Percentiles rank a stretch among this genome's conserved stretches.
Conservation (phyloP, 345 rosid species). For the Kernera saxatilis region DNA sequence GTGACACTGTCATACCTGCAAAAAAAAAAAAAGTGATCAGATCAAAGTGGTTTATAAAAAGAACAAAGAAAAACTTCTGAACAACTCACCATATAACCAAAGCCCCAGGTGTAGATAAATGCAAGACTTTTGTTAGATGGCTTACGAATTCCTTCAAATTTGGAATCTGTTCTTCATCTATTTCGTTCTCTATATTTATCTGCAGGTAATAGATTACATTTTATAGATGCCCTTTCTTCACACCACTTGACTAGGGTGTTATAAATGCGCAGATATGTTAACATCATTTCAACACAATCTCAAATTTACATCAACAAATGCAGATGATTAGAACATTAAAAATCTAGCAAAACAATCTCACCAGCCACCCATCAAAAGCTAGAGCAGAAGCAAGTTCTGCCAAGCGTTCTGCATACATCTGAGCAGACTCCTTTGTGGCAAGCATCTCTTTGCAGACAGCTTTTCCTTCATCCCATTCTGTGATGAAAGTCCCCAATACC, state of each 20-base stretch:
- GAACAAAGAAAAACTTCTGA: neutral
- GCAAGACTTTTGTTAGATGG: constrained; percentile 69
- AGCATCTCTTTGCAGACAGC: constrained; percentile 51
- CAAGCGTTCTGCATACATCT: constrained; percentile 60
- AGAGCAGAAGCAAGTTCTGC: constrained; percentile 59
- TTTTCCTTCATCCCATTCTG: constrained; percentile 81
- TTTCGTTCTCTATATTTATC: constrained; percentile 65
- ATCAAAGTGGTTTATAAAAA: neutral
- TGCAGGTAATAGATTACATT: constrained; percentile 28
- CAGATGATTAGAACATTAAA: neutral
- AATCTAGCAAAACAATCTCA: constrained; percentile 12
- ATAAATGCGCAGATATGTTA: neutral
- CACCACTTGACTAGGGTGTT: neutral
- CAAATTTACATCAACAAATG: neutral
- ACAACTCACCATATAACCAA: constrained; percentile 68
- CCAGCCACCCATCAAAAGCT: constrained; percentile 96
- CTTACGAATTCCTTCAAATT: constrained; percentile 60
- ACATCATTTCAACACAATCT: neutral
- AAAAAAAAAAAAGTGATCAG: neutral
- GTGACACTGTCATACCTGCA: constrained; percentile 83
- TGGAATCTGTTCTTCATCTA: constrained; percentile 47
- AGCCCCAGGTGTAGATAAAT: constrained; percentile 58
- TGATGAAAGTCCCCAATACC: constrained; percentile 86
- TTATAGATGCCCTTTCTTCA: neutral
- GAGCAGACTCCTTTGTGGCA: constrained; percentile 63